A percentile compares a stretch with the other conserved stretches of the same genome.
These are phyloP conservation scores for Obelidium mucronatum DNA, from an alignment of 192 early-diverging fungal species.

Conservation along the genomic window DNA sequence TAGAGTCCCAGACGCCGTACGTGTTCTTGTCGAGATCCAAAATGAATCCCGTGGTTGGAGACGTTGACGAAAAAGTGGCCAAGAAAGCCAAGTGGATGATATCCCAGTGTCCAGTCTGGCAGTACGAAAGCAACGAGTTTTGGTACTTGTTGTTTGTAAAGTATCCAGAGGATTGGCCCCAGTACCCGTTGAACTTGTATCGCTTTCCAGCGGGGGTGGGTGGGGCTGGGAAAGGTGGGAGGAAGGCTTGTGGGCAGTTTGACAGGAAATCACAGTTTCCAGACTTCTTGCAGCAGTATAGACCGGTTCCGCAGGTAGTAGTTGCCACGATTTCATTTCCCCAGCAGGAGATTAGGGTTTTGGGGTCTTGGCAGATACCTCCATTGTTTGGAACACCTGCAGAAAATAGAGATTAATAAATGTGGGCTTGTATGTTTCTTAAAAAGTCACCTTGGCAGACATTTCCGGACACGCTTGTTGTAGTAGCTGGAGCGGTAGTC, in stretches of 20 bases:
- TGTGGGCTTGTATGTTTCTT: too few species aligned
- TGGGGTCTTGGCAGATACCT: neutral
- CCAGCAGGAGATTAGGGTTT: neutral
- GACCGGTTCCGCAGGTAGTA: neutral
- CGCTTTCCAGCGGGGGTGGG: neutral
- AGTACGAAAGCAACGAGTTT: neutral
- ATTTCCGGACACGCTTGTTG: neutral
- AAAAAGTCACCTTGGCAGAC: too few species aligned
- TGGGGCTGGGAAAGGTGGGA: neutral
- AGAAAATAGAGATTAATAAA: too few species aligned
- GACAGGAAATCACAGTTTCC: neutral
- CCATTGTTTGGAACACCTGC: neutral
- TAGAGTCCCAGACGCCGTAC: neutral
- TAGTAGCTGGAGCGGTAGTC: neutral
- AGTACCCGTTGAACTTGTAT: slow-evolving; percentile 5
- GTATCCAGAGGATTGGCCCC: slow-evolving; percentile 22
- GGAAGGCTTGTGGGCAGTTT: neutral
- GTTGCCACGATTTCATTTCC: neutral
- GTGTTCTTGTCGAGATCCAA: slow-evolving; percentile 3
- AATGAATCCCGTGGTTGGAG: neutral
- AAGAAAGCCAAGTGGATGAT: slow-evolving; percentile 24
- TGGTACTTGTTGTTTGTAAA: slow-evolving; percentile 15
- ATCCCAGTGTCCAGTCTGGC: slow-evolving; percentile 1
- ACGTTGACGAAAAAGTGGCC: neutral
- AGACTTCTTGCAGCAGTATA: neutral